Evolutionary conservation across 208 protist species (phyloP).

Genomic region (Trypanosoma boissoni): DNA sequence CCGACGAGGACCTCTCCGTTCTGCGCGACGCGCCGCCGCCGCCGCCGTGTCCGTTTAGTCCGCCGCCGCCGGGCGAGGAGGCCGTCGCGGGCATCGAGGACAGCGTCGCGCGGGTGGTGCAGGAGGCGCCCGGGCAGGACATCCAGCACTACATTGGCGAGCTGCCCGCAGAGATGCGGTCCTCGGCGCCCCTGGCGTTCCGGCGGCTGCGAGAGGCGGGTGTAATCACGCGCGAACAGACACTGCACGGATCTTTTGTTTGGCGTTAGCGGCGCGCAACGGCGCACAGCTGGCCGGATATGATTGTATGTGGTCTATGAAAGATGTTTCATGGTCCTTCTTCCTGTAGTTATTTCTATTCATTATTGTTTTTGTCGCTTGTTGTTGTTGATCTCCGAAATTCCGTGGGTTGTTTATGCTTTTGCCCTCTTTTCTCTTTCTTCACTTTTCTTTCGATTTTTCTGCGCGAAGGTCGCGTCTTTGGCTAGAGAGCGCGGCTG

Average conservation of each 20-base stretch:
- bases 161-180: constrained; percentile 37
- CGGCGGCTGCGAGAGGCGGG: constrained; percentile 60
- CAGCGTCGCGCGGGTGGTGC: constrained; percentile 46
- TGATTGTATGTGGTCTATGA: too few relatives aligned
- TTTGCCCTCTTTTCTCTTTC: too few relatives aligned
- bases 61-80: constrained; percentile 11
- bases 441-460: too few relatives aligned
- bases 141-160: constrained; percentile 74
- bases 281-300: too few relatives aligned
- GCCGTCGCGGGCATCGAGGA: too few relatives aligned
- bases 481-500: too few relatives aligned
- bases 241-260: constrained; percentile 62
- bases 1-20: constrained; percentile 77
- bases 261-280: constrained; percentile 54
- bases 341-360: too few relatives aligned
- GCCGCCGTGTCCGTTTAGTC: background rate
- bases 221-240: constrained; percentile 48
- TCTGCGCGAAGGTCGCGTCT: too few relatives aligned
- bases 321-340: too few relatives aligned
- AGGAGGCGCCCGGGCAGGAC: constrained; percentile 42
- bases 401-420: too few relatives aligned
- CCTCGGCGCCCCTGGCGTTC: constrained; percentile 58
- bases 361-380: too few relatives aligned
- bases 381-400: too few relatives aligned
- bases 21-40: constrained; percentile 32